Evolutionary conservation across 805 yeast genomes (phyloP).

Genomic region (Tetrapisispora taiwanensis): DNA sequence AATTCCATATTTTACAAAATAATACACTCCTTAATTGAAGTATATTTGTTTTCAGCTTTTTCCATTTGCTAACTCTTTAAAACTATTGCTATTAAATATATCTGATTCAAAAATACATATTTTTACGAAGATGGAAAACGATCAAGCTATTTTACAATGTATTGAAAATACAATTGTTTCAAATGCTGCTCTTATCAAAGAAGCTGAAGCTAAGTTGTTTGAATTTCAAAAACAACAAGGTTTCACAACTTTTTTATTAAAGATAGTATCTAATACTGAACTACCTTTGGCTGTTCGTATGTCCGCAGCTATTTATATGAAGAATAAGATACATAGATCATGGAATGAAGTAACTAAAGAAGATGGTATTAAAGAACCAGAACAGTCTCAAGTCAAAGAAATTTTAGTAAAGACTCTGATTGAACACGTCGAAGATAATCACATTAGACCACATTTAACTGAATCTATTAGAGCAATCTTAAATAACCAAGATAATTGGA

Average conservation of each 20-base stretch:
- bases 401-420: slow-evolving; percentile 45
- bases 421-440: slow-evolving; percentile 31
- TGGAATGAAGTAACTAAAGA: slow-evolving; percentile 36
- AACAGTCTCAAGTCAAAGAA: slow-evolving; percentile 46
- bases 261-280: slow-evolving; percentile 37
- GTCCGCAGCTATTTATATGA: slow-evolving; percentile 60
- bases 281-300: slow-evolving; percentile 37
- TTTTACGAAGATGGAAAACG: slow-evolving; percentile 30
- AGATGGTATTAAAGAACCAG: slow-evolving; percentile 33
- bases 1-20: too few species aligned
- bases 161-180: slow-evolving; percentile 48
- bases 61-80: too few species aligned
- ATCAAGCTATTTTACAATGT: slow-evolving; percentile 38
- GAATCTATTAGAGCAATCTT: slow-evolving; percentile 48
- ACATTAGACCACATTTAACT: slow-evolving; percentile 46
- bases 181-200: slow-evolving; percentile 38
- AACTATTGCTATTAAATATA: too few species aligned
- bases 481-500: slow-evolving; percentile 34
- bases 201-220: slow-evolving; percentile 42
- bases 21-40: too few species aligned
- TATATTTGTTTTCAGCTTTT: too few species aligned
- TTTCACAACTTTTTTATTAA: slow-evolving; percentile 45
- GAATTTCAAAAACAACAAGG: slow-evolving; percentile 48
- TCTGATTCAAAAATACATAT: too few species aligned
- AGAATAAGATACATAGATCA: slow-evolving; percentile 46